phyloP scores from a whole-genome alignment of 2,329 filamentous ascomycete genomes.

The Leptographium galeiforme region DNA sequence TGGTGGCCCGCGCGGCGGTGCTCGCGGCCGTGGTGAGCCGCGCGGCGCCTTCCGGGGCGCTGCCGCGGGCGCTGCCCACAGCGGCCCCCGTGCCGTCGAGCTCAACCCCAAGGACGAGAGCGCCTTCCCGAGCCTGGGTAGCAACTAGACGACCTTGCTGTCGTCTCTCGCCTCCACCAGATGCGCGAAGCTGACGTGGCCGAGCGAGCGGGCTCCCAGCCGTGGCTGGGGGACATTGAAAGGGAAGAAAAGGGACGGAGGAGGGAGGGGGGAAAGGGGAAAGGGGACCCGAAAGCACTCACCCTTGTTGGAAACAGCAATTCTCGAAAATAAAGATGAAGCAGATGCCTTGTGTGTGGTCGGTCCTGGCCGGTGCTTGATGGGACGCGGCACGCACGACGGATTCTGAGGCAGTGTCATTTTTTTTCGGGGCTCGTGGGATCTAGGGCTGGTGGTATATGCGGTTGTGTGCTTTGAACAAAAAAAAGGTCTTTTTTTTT shows the following conservation, averaged over 20 bases:
- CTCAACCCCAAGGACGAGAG: conserved; percentile 46
- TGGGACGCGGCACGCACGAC: neutral
- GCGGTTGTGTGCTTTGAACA: neutral
- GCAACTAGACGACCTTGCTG: conserved; percentile 14
- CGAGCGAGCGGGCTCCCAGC: neutral
- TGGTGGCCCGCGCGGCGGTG: conserved; percentile 31
- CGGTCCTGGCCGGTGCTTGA: neutral
- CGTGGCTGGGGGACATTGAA: too few relatives aligned
- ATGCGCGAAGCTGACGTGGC: neutral
- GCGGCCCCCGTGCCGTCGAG: conserved; percentile 29
- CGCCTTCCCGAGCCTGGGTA: conserved; percentile 48
- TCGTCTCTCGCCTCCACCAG: neutral
- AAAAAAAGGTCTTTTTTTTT: neutral
- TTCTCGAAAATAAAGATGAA: neutral
- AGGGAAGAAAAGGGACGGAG: neutral
- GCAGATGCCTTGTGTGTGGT: neutral
- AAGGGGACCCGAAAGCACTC: neutral
- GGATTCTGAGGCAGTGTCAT: neutral
- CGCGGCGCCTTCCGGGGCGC: conserved; percentile 25
- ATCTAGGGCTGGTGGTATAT: neutral
- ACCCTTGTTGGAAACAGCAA: neutral
- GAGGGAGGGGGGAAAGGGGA: neutral
- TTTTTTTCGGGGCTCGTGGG: neutral
- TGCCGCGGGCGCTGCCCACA: conserved; percentile 30
- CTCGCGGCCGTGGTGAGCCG: conserved; percentile 24